These are phyloP conservation scores for Ustilago lituana DNA, from an alignment of 1,284 basidiomycete species.

Conservation along the genomic window DNA sequence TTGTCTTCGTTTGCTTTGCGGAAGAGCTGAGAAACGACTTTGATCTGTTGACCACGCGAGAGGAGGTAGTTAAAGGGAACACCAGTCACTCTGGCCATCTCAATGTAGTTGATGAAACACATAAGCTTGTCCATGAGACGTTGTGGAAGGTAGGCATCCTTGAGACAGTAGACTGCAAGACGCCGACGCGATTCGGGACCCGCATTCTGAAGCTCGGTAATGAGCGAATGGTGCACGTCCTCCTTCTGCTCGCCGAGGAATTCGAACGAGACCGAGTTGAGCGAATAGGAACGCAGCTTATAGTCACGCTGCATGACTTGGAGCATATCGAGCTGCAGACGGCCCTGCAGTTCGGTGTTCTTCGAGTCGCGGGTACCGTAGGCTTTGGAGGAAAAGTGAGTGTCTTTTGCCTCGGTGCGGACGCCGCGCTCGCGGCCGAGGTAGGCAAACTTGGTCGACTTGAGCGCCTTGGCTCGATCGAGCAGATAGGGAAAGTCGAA, in stretches of 20 bases:
- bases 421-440: constrained; percentile 62
- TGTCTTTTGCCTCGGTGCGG: constrained; percentile 65
- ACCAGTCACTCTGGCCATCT: constrained; percentile 67
- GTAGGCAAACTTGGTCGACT: constrained; percentile 62
- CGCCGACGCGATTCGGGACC: constrained; percentile 65
- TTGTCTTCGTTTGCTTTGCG: constrained; percentile 66
- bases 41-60: constrained; percentile 67
- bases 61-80: constrained; percentile 68
- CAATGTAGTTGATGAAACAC: constrained; percentile 68
- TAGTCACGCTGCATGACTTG: constrained; percentile 68
- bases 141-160: constrained; percentile 67
- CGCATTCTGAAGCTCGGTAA: constrained; percentile 66
- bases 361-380: constrained; percentile 67
- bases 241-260: constrained; percentile 67
- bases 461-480: constrained; percentile 64
- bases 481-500: constrained; percentile 67
- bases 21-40: constrained; percentile 66
- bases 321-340: constrained; percentile 67
- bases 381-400: constrained; percentile 67
- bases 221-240: constrained; percentile 66
- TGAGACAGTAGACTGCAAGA: constrained; percentile 66
- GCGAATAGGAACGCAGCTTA: constrained; percentile 65
- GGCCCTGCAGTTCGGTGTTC: constrained; percentile 64
- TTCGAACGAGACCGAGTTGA: constrained; percentile 67
- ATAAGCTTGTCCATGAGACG: constrained; percentile 67